Percentiles rank a stretch among this genome's conserved stretches.
Evolutionary conservation across 352 stramenopile genomes (phyloP).

Genomic region (Pythium chondricola): DNA sequence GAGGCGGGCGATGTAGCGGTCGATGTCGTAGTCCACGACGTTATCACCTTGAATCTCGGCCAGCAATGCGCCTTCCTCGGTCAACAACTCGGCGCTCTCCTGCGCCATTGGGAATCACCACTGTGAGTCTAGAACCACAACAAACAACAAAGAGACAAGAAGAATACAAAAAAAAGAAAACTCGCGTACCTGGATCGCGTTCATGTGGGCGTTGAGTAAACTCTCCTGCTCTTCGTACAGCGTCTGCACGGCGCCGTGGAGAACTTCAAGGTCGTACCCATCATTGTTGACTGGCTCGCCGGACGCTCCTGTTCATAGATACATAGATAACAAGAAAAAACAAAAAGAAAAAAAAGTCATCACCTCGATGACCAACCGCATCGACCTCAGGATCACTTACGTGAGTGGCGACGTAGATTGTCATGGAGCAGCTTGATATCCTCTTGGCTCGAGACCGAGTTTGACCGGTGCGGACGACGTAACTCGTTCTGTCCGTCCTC

Average conservation of each 20-base stretch:
- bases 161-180: no score
- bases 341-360: not conserved
- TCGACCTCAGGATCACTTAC: constrained; percentile 20
- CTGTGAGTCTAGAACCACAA: no score
- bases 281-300: constrained; percentile 16
- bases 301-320: not conserved
- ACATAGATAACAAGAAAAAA: not conserved
- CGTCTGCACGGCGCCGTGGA: constrained; percentile 76
- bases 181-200: constrained; percentile 87
- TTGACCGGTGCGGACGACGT: constrained; percentile 15
- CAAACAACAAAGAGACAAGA: no score
- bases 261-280: constrained; percentile 45
- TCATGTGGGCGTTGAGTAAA: constrained; percentile 96
- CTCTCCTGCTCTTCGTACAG: constrained; percentile 96
- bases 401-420: constrained; percentile 40
- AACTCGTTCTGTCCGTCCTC: constrained; percentile 18
- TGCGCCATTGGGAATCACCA: constrained; percentile 27
- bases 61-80: constrained; percentile 90
- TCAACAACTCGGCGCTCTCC: constrained; percentile 96
- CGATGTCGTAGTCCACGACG: constrained; percentile 92
- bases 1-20: constrained; percentile 89
- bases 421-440: constrained; percentile 58
- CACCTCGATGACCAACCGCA: not conserved
- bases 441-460: constrained; percentile 46
- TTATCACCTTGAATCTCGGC: constrained; percentile 83